phyloP scores from a whole-genome alignment of 306 rosid genomes.

The Rosa chinensis region DNA sequence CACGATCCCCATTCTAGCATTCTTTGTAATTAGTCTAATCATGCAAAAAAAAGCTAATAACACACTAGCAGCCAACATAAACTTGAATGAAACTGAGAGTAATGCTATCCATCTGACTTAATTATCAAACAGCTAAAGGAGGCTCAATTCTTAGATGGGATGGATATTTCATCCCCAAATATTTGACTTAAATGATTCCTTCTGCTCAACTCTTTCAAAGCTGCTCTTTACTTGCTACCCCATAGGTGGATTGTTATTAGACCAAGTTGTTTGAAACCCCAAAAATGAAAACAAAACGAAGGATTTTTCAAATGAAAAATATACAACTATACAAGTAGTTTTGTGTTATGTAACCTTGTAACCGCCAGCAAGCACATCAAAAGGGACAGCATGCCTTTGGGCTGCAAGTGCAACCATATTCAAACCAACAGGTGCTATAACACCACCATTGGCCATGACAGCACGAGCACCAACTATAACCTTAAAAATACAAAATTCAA shows the following conservation, averaged over 20 bases:
- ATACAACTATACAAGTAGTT: not conserved
- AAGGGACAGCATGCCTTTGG: slow-evolving; percentile 94
- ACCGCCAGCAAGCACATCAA: slow-evolving; percentile 96
- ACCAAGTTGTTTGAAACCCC: too few relatives aligned
- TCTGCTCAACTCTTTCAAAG: too few relatives aligned
- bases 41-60: not conserved
- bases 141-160: too few relatives aligned
- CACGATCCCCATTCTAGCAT: not conserved
- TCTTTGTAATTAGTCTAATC: not conserved
- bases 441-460: slow-evolving; percentile 99
- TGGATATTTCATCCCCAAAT: too few relatives aligned
- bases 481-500: slow-evolving; percentile 42
- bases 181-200: too few relatives aligned
- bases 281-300: too few relatives aligned
- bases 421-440: slow-evolving; percentile 88
- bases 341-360: slow-evolving; percentile 64
- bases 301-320: not conserved
- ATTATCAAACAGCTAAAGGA: too few relatives aligned
- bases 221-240: too few relatives aligned
- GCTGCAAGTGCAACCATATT: slow-evolving; percentile 99
- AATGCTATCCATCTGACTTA: not conserved
- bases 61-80: not conserved
- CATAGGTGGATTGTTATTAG: too few relatives aligned
- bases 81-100: not conserved
- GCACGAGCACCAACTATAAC: slow-evolving; percentile 99